Percentiles rank a stretch among this genome's conserved stretches.
Evolutionary conservation across 371 early-diverging fungal genomes (phyloP).

Genomic region (Mortierella sp.): DNA sequence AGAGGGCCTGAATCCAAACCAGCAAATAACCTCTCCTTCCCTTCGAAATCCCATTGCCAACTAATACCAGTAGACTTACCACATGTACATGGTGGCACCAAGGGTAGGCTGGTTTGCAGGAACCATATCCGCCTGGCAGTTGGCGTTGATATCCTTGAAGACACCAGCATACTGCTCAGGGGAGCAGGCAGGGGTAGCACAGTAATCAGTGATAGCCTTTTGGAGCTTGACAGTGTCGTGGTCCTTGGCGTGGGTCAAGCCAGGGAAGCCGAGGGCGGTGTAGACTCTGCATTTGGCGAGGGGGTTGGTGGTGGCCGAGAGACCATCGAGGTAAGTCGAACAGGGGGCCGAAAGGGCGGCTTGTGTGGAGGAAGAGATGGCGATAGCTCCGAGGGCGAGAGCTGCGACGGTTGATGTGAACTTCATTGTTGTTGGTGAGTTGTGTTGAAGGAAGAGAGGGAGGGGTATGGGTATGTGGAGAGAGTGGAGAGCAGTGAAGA

Average conservation of each 20-base stretch:
- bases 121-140: slow-evolving; percentile 49
- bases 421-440: slow-evolving; percentile 33
- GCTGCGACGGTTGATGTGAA: slow-evolving; percentile 28
- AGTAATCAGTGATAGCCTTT: slow-evolving; percentile 23
- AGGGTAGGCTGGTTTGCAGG: slow-evolving; percentile 34
- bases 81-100: slow-evolving; percentile 42
- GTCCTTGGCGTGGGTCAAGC: slow-evolving; percentile 24
- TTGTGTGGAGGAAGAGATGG: slow-evolving; percentile 32
- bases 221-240: slow-evolving; percentile 49
- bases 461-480: not conserved
- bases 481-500: slow-evolving; percentile 8
- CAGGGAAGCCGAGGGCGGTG: slow-evolving; percentile 53
- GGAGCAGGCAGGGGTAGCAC: slow-evolving; percentile 52
- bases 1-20: not conserved
- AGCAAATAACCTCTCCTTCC: too few relatives aligned
- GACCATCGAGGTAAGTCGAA: slow-evolving; percentile 24
- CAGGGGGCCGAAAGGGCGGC: slow-evolving; percentile 45
- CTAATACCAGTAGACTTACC: slow-evolving; percentile 30
- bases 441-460: not conserved
- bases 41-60: too few relatives aligned
- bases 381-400: slow-evolving; percentile 34
- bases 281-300: slow-evolving; percentile 48
- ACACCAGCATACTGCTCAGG: slow-evolving; percentile 40
- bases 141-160: slow-evolving; percentile 35
- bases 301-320: slow-evolving; percentile 28